Evolutionary conservation across 148 eudicot genomes (phyloP), one percentile per base, ranked within the genome.

Genomic region (Polygonum aviculare): DNA sequence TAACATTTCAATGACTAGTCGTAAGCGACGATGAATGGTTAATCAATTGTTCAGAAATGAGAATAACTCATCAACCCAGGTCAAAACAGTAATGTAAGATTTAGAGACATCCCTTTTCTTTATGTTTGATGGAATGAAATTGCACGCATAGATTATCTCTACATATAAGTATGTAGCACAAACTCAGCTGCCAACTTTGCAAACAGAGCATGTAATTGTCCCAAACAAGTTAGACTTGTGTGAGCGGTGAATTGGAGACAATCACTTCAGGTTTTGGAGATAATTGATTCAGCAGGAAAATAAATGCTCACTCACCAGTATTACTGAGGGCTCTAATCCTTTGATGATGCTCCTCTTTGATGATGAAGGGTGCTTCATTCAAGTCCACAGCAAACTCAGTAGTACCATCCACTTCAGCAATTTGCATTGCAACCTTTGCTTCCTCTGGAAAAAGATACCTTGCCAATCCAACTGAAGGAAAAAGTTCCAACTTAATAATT

Each of bases 341-440:
- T 59, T 80, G 84, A 71, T 86, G 39, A 83, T 90, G 93, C 77
- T 90, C 98, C 75, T 84, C 91, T 80, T 90, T 87, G 79, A 91
- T 83, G 78, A 78, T 84, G 84, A 91, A 94, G 49, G 94, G 94
- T 35, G 91, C 88, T 74, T 93, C 97, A 77, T 91, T 93, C 81
- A 91, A 85, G 81, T 91, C 98, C 79, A 91, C 87, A 35, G 88
- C 78, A 54, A 90, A 85, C 73, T 91, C 97, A 14, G 88, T 86
- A 52, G 98, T 94, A 7, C 90, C 97, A 79, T 90, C 97, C 62
- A 94, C 98, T 79, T 90, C 89, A 85, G 98, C 98, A 83, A 91
- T 94, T 75, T 94, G 94, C 98, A 94, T 94, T 18, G 90, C 97
- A 22, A 94, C 94, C 83, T 88, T 91, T 31, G 98, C 98, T 83